Percentiles rank a stretch among this genome's conserved stretches.
Evolutionary conservation across 352 stramenopile genomes (phyloP).

Genomic region (Phytophthora chlamydospora): DNA sequence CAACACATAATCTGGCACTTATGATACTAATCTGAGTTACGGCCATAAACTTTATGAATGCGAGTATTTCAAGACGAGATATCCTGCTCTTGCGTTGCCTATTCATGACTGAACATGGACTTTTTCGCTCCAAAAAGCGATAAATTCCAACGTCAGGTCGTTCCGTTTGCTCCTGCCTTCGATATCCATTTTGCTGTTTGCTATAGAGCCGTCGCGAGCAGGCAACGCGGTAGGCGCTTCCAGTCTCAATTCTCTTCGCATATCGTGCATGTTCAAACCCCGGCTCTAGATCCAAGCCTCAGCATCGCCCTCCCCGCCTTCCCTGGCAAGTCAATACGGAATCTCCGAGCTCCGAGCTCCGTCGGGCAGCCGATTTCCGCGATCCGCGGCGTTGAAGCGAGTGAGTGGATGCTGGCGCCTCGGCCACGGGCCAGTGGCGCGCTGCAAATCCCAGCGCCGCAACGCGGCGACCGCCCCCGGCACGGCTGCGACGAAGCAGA

Average conservation of each 20-base stretch:
- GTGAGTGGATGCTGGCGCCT: slow-evolving; percentile 19
- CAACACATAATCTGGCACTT: too few relatives aligned
- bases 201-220: slow-evolving; percentile 12
- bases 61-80: too few relatives aligned
- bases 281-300: too few relatives aligned
- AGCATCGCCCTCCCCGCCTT: too few relatives aligned
- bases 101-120: too few relatives aligned
- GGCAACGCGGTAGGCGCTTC: background rate
- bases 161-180: too few relatives aligned
- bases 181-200: slow-evolving; percentile 4
- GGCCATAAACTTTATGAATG: too few relatives aligned
- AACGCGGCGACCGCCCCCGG: slow-evolving; percentile 6
- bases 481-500: slow-evolving; percentile 19
- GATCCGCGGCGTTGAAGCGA: slow-evolving; percentile 29
- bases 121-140: too few relatives aligned
- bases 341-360: background rate
- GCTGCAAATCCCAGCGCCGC: slow-evolving; percentile 15
- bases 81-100: too few relatives aligned
- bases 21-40: too few relatives aligned
- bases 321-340: background rate
- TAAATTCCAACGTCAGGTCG: too few relatives aligned
- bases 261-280: too few relatives aligned
- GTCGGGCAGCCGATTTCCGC: slow-evolving; percentile 23
- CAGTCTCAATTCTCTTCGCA: background rate
- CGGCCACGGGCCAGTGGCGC: background rate